Percentiles rank a stretch among this genome's conserved stretches.
Evolutionary conservation across 768 basidiomycete genomes (phyloP).

Genomic region (Cystobasidium tubakii): DNA sequence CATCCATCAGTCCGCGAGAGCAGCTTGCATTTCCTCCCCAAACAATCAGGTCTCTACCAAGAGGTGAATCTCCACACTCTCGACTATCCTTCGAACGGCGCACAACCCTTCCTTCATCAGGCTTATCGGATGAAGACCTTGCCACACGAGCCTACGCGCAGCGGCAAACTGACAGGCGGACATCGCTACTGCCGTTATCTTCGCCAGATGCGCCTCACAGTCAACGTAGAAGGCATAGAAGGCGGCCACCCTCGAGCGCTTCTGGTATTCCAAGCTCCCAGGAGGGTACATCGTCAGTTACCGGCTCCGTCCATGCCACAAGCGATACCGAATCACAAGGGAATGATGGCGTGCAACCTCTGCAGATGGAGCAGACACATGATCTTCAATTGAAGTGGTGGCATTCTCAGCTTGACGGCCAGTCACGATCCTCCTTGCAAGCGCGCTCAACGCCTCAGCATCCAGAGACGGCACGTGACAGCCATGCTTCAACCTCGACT

Average conservation of each 20-base stretch:
- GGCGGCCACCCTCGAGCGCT: background rate
- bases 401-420: background rate
- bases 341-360: background rate
- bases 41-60: background rate
- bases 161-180: background rate
- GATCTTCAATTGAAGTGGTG: background rate
- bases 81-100: background rate
- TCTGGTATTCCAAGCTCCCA: background rate
- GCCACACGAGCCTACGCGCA: background rate
- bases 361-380: background rate
- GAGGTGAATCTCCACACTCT: background rate
- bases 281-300: background rate
- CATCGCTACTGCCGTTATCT: background rate
- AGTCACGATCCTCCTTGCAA: background rate
- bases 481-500: background rate
- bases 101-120: background rate
- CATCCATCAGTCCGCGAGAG: background rate
- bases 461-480: background rate
- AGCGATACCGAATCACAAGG: background rate
- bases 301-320: background rate
- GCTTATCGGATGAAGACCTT: background rate
- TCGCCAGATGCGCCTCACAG: background rate
- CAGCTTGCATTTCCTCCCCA: background rate
- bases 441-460: background rate
- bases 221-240: background rate